These are phyloP conservation scores for Chrysoporthe puriensis DNA, from an alignment of 2,329 filamentous ascomycete species.

Conservation along the genomic window DNA sequence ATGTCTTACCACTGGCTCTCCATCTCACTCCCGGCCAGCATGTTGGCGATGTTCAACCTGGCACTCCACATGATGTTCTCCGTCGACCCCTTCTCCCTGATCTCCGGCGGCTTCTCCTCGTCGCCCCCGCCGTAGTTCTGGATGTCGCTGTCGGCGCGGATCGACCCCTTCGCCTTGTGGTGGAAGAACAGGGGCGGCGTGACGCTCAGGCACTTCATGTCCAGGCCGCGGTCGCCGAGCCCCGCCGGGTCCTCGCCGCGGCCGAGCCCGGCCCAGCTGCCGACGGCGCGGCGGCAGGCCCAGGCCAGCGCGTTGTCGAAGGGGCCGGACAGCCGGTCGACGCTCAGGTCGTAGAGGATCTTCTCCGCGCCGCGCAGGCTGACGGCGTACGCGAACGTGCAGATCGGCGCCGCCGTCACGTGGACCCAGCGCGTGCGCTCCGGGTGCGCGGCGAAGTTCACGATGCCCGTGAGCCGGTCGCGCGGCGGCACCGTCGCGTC, in stretches of 20 bases:
- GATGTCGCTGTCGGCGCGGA: constrained; percentile 39
- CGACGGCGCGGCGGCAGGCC: constrained; percentile 37
- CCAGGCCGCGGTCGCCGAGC: constrained; percentile 34
- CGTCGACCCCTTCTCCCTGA: constrained; percentile 38
- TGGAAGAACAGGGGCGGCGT: constrained; percentile 41
- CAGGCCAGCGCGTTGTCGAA: constrained; percentile 41
- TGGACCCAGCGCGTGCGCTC: constrained; percentile 43
- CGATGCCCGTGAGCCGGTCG: constrained; percentile 34
- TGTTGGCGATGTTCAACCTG: constrained; percentile 39
- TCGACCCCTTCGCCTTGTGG: constrained; percentile 36
- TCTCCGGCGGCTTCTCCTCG: constrained; percentile 11
- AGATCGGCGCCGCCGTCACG: constrained; percentile 42
- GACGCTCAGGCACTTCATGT: constrained; percentile 39
- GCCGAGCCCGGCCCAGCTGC: constrained; percentile 28
- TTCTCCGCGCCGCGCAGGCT: constrained; percentile 33
- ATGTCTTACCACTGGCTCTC: constrained; percentile 33
- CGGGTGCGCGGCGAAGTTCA: constrained; percentile 35
- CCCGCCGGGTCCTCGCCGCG: constrained; percentile 20
- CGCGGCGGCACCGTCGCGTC: constrained; percentile 36
- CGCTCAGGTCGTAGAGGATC: constrained; percentile 36
- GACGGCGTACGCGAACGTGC: constrained; percentile 42
- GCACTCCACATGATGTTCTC: constrained; percentile 42
- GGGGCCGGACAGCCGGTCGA: constrained; percentile 36
- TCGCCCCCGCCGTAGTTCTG: constrained; percentile 31
- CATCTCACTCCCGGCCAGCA: constrained; percentile 37